Base-by-base conservation (phyloP, 2,329 filamentous ascomycete species). In the Lojkania enalia region DNA sequence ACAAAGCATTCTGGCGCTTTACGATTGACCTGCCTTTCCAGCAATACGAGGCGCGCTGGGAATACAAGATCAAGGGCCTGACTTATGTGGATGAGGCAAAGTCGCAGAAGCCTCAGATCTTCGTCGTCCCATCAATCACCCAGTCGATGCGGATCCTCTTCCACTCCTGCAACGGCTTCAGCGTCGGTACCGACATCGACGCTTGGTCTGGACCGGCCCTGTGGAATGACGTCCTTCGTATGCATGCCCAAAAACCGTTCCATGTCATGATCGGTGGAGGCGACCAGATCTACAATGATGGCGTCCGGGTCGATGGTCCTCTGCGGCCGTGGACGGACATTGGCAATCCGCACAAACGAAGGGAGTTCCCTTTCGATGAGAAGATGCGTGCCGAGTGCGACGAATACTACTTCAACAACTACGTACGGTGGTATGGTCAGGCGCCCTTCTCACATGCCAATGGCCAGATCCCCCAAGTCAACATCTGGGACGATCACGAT, bases 231-330 rank as follows among this genome's bases (percentile, higher is more conserved):
- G 83, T 84, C 21, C 61, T 85, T 44, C 78, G 82, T 35, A 71
- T 81, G 46, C 83, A 86, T 56, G 75, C 75, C 55, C 63, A 78
- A 62, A 75, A 75, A 51, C 81, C 82, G 5, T 83, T 85, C 65
- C 81, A 84, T 60, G 79, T 83, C 54, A 88, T 86, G 85, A 81
- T 96, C 51, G 92, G 92, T 40, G 92, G 92, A 45, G 92, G 92
- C 47, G 92, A 97, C 64, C 92, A 96, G 71, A 84, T 85, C 55
- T 86, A 86, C 70, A 85, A 85, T 54, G 83, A 85, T 44, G 88
- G 88, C 18, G 89, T 97, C 54, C 82, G 92, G 51, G 89, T 96
- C 1, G 77, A 85, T 39, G 92, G 91, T 0, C 92, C 92, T 1
- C 73, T 97, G 51, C 83, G 82, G 58, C 61, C 72, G 4, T 86